Percentiles rank a stretch among this genome's conserved stretches.
Evolutionary conservation across 805 yeast species (phyloP).

Genomic region (Yueomyces sp.): DNA sequence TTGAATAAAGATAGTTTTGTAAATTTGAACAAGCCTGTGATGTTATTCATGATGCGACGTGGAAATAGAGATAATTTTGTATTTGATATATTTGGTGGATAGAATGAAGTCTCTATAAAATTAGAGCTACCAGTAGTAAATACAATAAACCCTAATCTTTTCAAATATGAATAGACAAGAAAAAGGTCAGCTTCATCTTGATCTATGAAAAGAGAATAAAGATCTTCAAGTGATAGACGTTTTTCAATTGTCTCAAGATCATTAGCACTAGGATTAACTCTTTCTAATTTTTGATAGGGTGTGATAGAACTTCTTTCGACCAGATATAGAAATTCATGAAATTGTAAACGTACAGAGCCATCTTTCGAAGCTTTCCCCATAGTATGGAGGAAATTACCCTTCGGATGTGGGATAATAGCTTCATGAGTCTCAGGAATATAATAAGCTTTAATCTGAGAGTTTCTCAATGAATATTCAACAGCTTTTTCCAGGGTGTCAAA

Average conservation of each 20-base stretch:
- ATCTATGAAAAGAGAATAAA: conserved; percentile 37
- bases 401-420: conserved; percentile 36
- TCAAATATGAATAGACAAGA: conserved; percentile 59
- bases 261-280: conserved; percentile 4
- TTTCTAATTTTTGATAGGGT: conserved; percentile 21
- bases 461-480: conserved; percentile 33
- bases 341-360: conserved; percentile 38
- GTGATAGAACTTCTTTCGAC: conserved; percentile 65
- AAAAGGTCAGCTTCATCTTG: conserved; percentile 38
- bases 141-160: conserved; percentile 68
- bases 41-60: background rate
- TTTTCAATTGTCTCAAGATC: conserved; percentile 17
- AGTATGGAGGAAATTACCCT: conserved; percentile 61
- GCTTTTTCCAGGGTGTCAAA: conserved; percentile 43
- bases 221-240: conserved; percentile 47
- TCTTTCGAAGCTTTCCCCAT: conserved; percentile 47
- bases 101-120: conserved; percentile 5
- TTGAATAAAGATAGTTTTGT: conserved; percentile 5
- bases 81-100: conserved; percentile 2
- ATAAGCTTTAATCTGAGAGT: conserved; percentile 39
- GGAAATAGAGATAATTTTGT: background rate
- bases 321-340: conserved; percentile 63
- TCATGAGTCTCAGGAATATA: conserved; percentile 26
- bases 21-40: background rate
- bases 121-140: conserved; percentile 14